Evolutionary conservation across 306 rosid genomes (phyloP).

Genomic region (Oemleria cerasiformis): DNA sequence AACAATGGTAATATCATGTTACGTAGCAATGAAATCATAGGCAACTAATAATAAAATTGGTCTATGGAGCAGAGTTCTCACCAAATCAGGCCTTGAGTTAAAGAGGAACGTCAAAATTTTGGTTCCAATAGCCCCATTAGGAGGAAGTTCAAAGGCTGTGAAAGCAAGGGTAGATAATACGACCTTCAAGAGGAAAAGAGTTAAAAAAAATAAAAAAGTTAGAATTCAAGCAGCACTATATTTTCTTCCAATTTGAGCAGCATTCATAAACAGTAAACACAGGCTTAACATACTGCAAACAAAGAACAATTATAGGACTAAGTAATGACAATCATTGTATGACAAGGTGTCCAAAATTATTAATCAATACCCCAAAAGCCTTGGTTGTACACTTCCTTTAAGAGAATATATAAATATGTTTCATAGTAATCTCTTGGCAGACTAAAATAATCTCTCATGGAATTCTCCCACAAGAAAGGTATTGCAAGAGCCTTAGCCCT

Average conservation of each 20-base stretch:
- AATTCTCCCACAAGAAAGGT: neutral
- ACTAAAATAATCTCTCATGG: neutral
- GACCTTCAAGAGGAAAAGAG: constrained; percentile 60
- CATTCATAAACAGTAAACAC: neutral
- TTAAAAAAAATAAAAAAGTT: constrained; percentile 9
- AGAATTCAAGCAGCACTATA: neutral
- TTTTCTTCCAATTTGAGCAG: neutral
- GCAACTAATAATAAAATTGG: neutral
- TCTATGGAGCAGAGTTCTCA: constrained; percentile 33
- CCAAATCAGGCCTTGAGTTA: constrained; percentile 96
- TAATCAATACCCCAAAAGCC: neutral
- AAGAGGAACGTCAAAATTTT: constrained; percentile 78
- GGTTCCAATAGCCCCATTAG: constrained; percentile 96
- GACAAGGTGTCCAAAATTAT: neutral
- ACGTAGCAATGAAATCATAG: constrained; percentile 7
- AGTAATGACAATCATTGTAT: neutral
- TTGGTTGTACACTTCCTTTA: neutral
- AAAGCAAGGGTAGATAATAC: constrained; percentile 86
- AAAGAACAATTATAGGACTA: constrained; percentile 5
- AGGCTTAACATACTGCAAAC: neutral
- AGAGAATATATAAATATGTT: neutral
- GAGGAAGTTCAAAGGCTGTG: constrained; percentile 98
- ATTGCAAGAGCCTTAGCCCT: constrained; percentile 2
- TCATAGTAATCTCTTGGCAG: neutral
- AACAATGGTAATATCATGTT: neutral